A percentile compares a stretch with the other conserved stretches of the same genome.
phyloP scores from a whole-genome alignment of 2,329 filamentous ascomycete species.

The Rosellinia necatrix region DNA sequence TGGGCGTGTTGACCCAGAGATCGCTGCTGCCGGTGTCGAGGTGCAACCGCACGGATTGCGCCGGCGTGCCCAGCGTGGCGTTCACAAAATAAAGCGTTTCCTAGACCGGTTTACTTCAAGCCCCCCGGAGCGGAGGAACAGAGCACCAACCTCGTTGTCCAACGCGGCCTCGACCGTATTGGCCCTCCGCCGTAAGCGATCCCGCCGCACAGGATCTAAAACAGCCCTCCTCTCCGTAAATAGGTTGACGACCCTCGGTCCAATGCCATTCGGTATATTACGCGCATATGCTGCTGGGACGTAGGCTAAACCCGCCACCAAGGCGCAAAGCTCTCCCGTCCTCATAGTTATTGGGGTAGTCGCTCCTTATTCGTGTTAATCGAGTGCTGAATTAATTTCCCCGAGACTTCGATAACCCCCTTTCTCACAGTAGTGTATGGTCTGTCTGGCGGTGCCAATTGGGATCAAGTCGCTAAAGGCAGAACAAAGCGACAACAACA shows the following conservation, averaged over 20 bases:
- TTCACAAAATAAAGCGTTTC: conserved; percentile 69
- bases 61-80: conserved; percentile 64
- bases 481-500: neutral
- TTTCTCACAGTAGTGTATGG: no score
- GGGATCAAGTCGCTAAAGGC: neutral
- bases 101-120: conserved; percentile 40
- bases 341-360: conserved; percentile 37
- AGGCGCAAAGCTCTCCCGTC: conserved; percentile 32
- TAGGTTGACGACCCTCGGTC: conserved; percentile 52
- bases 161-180: conserved; percentile 51
- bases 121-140: conserved; percentile 26
- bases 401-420: no score
- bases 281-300: conserved; percentile 35
- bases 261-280: conserved; percentile 32
- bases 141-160: conserved; percentile 60
- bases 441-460: neutral
- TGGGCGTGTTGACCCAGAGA: conserved; percentile 70
- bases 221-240: conserved; percentile 48
- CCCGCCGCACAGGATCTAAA: conserved; percentile 49
- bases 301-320: conserved; percentile 36
- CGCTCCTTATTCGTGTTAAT: no score
- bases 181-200: conserved; percentile 51
- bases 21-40: conserved; percentile 73
- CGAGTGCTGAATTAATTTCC: no score
- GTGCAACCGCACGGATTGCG: conserved; percentile 61